Evolutionary conservation across 2,329 filamentous ascomycete genomes (phyloP).

Genomic region (Hypoxylon sp.): DNA sequence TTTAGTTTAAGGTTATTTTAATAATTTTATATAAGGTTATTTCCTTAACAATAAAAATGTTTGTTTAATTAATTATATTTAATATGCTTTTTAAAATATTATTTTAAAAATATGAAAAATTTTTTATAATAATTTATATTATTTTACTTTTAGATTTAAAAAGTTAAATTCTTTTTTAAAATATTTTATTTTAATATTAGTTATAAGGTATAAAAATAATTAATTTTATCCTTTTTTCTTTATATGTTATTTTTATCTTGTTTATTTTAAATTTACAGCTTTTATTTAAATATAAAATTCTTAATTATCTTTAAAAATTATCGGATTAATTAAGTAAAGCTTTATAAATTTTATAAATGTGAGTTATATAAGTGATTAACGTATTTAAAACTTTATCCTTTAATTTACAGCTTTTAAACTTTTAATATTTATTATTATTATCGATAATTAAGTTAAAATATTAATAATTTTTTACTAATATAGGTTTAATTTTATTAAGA

Average conservation of each 20-base stretch:
- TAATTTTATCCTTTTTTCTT: neutral
- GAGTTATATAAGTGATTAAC: neutral
- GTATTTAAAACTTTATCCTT: neutral
- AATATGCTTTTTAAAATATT: neutral
- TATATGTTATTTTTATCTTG: no score
- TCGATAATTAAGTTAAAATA: neutral
- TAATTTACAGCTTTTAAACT: neutral
- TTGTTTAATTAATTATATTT: neutral
- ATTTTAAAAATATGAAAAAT: neutral
- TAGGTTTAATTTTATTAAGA: neutral
- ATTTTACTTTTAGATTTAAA: neutral
- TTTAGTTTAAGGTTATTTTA: neutral
- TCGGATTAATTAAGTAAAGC: neutral
- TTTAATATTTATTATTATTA: neutral
- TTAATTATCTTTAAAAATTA: neutral
- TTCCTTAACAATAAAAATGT: neutral
- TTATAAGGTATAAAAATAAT: neutral
- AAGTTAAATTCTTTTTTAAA: neutral
- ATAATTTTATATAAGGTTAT: neutral
- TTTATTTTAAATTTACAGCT: no score
- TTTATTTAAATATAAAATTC: no score
- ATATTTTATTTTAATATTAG: neutral
- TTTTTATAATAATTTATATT: neutral
- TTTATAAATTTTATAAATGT: neutral
- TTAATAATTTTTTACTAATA: neutral